phyloP scores from a whole-genome alignment of 2,329 filamentous ascomycete species.

The Cladobotryum protrusum region DNA sequence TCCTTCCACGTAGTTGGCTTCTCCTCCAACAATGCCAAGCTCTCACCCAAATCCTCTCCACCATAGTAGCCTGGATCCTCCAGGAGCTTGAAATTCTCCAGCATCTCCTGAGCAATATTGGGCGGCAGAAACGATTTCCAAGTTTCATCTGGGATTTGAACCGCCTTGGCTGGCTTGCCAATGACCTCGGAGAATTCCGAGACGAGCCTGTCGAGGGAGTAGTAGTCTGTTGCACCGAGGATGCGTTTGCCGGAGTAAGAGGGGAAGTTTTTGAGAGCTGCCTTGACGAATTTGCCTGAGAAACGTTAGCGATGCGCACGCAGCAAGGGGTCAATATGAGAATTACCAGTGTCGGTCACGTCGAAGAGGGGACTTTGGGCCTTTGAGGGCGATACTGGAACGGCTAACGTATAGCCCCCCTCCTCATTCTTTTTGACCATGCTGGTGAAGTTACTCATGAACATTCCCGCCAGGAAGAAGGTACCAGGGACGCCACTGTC shows the following conservation, averaged over 20 bases:
- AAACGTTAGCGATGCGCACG: neutral
- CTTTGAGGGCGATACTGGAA: conserved; percentile 25
- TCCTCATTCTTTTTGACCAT: conserved; percentile 24
- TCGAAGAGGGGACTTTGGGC: conserved; percentile 34
- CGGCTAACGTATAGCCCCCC: conserved; percentile 21
- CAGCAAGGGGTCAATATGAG: neutral
- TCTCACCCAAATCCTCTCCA: conserved; percentile 27
- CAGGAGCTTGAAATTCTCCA: conserved; percentile 39
- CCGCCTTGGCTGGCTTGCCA: conserved; percentile 26
- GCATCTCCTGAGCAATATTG: conserved; percentile 27
- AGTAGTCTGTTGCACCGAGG: conserved; percentile 31
- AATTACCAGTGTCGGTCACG: conserved; percentile 36
- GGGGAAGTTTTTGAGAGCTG: conserved; percentile 26
- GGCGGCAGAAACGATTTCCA: conserved; percentile 31
- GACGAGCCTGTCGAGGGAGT: conserved; percentile 26
- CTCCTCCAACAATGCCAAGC: conserved; percentile 27
- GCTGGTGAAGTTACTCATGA: conserved; percentile 44
- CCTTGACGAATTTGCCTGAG: conserved; percentile 29
- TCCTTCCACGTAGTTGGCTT: conserved; percentile 33
- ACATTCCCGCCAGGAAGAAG: conserved; percentile 47
- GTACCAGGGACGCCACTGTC: conserved; percentile 40
- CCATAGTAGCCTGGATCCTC: conserved; percentile 36
- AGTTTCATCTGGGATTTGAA: conserved; percentile 25
- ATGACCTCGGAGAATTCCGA: conserved; percentile 29
- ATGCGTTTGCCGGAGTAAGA: conserved; percentile 26